Conservation (phyloP, 2,329 filamentous ascomycete genomes). For the Talaromyces rugulosus region DNA sequence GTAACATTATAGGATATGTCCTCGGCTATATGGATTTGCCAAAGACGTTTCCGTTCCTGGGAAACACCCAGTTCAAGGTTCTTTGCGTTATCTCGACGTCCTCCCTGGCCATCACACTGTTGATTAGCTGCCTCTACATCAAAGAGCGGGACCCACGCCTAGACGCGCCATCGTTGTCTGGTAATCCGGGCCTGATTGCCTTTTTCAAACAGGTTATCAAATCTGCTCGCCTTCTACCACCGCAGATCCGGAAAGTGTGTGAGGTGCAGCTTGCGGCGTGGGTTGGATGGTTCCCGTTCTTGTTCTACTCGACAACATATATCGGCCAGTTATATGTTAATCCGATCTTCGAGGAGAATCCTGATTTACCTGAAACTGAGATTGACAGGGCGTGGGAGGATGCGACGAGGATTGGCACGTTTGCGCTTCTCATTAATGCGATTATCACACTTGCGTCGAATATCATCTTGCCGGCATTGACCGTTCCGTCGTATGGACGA, state of each 20-base stretch:
- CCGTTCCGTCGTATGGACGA: conserved; percentile 68
- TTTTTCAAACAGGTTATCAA: conserved; percentile 78
- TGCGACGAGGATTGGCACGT: conserved; percentile 81
- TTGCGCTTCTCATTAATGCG: conserved; percentile 84
- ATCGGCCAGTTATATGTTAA: conserved; percentile 90
- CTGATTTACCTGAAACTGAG: conserved; percentile 69
- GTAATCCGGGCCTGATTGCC: conserved; percentile 62
- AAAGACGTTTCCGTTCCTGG: conserved; percentile 70
- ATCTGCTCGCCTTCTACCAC: conserved; percentile 73
- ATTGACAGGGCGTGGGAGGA: conserved; percentile 77
- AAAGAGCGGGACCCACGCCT: conserved; percentile 75
- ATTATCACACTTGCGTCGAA: conserved; percentile 79
- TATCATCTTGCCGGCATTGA: conserved; percentile 77
- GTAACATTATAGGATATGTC: conserved; percentile 86
- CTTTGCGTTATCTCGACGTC: conserved; percentile 81
- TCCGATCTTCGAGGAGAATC: conserved; percentile 71
- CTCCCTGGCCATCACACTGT: conserved; percentile 64
- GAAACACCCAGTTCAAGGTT: conserved; percentile 86
- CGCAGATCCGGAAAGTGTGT: conserved; percentile 78
- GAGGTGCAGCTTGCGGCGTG: conserved; percentile 80
- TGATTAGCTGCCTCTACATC: conserved; percentile 65
- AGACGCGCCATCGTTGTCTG: conserved; percentile 59
- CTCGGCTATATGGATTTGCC: conserved; percentile 81
- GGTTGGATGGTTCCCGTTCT: conserved; percentile 92
- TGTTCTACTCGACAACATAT: conserved; percentile 94